These are phyloP conservation scores for Daedaleopsis sinensis DNA, from an alignment of 768 basidiomycete species.

Conservation along the genomic window DNA sequence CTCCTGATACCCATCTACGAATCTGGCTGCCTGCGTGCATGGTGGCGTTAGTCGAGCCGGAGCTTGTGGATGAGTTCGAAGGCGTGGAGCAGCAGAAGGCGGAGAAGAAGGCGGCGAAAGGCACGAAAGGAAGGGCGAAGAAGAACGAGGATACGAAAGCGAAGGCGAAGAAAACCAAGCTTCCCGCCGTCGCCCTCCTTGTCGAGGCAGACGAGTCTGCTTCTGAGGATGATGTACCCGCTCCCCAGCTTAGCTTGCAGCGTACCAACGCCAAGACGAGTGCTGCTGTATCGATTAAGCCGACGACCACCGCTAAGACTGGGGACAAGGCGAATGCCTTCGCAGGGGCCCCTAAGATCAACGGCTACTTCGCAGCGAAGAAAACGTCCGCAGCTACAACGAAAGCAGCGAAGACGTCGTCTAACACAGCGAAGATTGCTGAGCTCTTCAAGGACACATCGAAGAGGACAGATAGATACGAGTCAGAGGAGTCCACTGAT, in stretches of 20 bases:
- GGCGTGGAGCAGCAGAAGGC: constrained; percentile 48
- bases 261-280: constrained; percentile 1
- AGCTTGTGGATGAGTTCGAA: constrained; percentile 64
- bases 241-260: not conserved
- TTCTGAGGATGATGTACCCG: not conserved
- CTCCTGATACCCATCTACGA: constrained; percentile 59
- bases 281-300: not conserved
- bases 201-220: constrained; percentile 9
- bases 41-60: constrained; percentile 67
- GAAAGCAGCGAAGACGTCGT: constrained; percentile 1
- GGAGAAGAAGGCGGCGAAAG: constrained; percentile 54
- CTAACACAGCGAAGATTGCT: constrained; percentile 10
- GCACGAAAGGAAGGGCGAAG: not conserved
- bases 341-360: not conserved
- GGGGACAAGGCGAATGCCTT: not conserved
- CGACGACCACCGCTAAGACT: not conserved
- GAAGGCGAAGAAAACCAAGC: constrained; percentile 20
- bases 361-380: constrained; percentile 11
- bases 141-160: constrained; percentile 12
- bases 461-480: not conserved
- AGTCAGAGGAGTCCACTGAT: constrained; percentile 5
- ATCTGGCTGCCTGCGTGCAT: constrained; percentile 88
- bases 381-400: not conserved
- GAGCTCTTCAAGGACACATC: constrained; percentile 19
- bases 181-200: not conserved